Evolutionary conservation across 2,329 filamentous ascomycete genomes (phyloP), one percentile per base, ranked within the genome.

Genomic region (Xylaria sp.): DNA sequence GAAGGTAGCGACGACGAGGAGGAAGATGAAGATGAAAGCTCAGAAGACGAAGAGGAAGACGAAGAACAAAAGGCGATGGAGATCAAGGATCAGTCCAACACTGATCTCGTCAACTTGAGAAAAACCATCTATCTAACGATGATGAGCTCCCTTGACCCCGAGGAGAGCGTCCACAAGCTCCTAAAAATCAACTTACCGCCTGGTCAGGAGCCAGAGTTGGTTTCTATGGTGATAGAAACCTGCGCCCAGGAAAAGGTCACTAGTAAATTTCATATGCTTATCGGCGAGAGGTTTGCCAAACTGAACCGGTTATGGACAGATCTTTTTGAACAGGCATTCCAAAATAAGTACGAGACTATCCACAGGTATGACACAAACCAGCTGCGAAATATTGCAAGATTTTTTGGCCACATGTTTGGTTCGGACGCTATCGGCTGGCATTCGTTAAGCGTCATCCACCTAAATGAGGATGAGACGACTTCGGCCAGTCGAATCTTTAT

Each of bases 51-150:
- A 66, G 92, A 94, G 66, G 64, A 94, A 66, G 64, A 62, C 50
- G 86, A 91, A 70, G 91, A 96, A 78, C 90, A 93, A 71, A 92
- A 92, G 78, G 92, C 92, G 23, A 86, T 98, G 80, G 96, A 99
- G 79, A 97, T 99, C 84, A 97, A 98, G 82, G 96, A 99, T 77
- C 94, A 97, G 82, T 97, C 92, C 71, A 99, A 99, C 77, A 94
- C 94, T 0, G 94, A 99, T 79, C 87, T 99, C 16, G 93, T 98
- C 78, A 97, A 97, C 78, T 85, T 99, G 60, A 92, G 96, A 69
- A 89, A 94, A 76, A 97, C 93, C 6, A 99, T 98, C 75, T 99
- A 99, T 80, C 86, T 99, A 70, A 99, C 95, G 12, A 97, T 99
- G 79, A 97, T 97, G 93, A 97, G 93, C 47, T 96, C 93, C 76